Evolutionary conservation across 345 rosid species (phyloP), one percentile per base, ranked within the genome.

Genomic region (Cardiospermum halicacabum): DNA sequence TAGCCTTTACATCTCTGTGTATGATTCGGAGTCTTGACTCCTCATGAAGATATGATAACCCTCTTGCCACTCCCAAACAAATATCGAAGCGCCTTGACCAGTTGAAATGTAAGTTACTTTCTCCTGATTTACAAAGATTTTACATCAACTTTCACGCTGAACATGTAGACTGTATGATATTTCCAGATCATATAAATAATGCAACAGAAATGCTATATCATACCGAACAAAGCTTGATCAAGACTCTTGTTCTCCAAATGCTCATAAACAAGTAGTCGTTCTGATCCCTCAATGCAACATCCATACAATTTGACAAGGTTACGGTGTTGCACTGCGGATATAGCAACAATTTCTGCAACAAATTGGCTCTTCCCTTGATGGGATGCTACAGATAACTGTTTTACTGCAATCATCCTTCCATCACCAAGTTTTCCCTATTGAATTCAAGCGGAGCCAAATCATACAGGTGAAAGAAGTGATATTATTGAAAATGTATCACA

Each of bases 1-100:
- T 82, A 26, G 82, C 64, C 66, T 85, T 80, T 61, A 82, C 83
- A 74, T 85, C 89, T 65, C 89, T 76, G 40, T 85, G 83, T 3
- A 82, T 78, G n/a, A 82, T 80, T 45, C 76, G 70, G 42, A 76
- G 51, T 74, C 89, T 78, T 5, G 89, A 78, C 55, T 82, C 86
- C 67, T 82, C 85, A 16, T 76, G 83, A 24, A 82, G 83, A 72
- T 85, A 85, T 48, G 82, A 71, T 48, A 84, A 68, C 30, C 85
- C 86, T 66, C 85, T 73, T 34, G 82, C 81, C 21, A 76, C 74
- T 50, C 82, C 86, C 60, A 78, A 30, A 60, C 86, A 85, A 15
- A 82, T 78, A 27, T 76, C 70, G 19, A 54, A 80, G 4, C 82
- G 75, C 3, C 73, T 72, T 1, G 74, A 30, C 89, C 85, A 82